A percentile compares a stretch with the other conserved stretches of the same genome.
Conservation (phyloP, 2,329 filamentous ascomycete genomes). For the Alternaria arborescens region DNA sequence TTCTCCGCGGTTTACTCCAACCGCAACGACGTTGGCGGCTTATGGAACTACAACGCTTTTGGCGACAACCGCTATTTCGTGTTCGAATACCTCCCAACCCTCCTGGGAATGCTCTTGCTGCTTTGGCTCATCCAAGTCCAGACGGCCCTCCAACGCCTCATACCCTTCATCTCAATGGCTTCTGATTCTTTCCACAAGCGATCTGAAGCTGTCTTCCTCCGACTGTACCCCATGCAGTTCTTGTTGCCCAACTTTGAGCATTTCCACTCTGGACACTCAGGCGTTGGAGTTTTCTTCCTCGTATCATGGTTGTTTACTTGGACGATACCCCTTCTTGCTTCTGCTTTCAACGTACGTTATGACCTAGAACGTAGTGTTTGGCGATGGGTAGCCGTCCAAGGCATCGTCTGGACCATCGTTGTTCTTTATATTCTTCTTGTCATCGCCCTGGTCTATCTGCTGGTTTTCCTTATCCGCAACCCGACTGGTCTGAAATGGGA, state of each 20-base stretch:
- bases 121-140: slow-evolving; percentile 81
- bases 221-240: slow-evolving; percentile 68
- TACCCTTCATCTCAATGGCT: slow-evolving; percentile 82
- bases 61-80: slow-evolving; percentile 82
- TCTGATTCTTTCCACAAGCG: slow-evolving; percentile 67
- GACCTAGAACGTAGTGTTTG: slow-evolving; percentile 68
- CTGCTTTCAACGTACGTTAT: slow-evolving; percentile 73
- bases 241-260: slow-evolving; percentile 73
- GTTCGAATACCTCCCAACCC: slow-evolving; percentile 83
- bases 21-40: slow-evolving; percentile 62
- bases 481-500: slow-evolving; percentile 87
- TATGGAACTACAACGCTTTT: slow-evolving; percentile 73
- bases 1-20: slow-evolving; percentile 66
- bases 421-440: slow-evolving; percentile 75
- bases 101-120: slow-evolving; percentile 75
- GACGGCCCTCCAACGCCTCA: slow-evolving; percentile 75
- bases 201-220: slow-evolving; percentile 70
- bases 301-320: slow-evolving; percentile 81
- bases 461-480: slow-evolving; percentile 70
- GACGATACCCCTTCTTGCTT: slow-evolving; percentile 81
- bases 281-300: slow-evolving; percentile 71
- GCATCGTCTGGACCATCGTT: slow-evolving; percentile 79
- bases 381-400: slow-evolving; percentile 82
- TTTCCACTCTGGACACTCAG: slow-evolving; percentile 73
- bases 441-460: slow-evolving; percentile 64